These are phyloP conservation scores for Rhytidiadelphus loreus DNA, from an alignment of 225 moss, liverwort and hornwort species.

Conservation along the genomic window DNA sequence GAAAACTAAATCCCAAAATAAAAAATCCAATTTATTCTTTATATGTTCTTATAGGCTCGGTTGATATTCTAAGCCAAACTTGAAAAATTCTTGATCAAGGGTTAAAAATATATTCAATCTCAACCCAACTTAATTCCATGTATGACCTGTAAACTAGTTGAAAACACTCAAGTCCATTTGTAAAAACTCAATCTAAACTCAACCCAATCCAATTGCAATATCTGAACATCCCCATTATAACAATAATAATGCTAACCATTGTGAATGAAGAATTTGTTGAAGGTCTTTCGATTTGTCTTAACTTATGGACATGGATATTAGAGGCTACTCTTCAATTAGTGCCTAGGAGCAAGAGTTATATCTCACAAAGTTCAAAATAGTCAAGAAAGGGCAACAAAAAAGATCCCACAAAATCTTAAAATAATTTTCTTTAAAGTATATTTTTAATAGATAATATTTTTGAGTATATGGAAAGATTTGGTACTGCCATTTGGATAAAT, in stretches of 20 bases:
- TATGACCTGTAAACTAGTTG: fast-evolving
- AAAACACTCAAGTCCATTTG: neutral
- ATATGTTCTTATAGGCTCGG: neutral
- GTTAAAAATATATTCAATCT: neutral
- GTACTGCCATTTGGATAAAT: too few relatives aligned
- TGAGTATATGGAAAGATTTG: too few relatives aligned
- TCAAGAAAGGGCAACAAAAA: too few relatives aligned
- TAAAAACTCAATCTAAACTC: neutral
- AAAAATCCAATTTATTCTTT: neutral
- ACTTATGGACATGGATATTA: neutral
- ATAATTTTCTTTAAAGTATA: too few relatives aligned
- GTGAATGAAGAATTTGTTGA: neutral
- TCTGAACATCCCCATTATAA: neutral
- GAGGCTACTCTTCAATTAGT: neutral
- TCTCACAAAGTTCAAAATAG: too few relatives aligned
- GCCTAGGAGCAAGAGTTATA: too few relatives aligned
- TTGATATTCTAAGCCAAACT: neutral
- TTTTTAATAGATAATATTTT: too few relatives aligned
- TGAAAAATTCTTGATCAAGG: neutral
- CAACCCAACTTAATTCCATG: neutral
- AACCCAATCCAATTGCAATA: neutral
- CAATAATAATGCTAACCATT: neutral
- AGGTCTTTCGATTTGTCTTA: fast-evolving
- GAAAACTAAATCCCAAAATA: neutral
- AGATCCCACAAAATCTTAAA: too few relatives aligned